Evolutionary conservation across 495 filamentous ascomycete species (phyloP), one percentile per base, ranked within the genome.

Genomic region (Neurospora sp.): DNA sequence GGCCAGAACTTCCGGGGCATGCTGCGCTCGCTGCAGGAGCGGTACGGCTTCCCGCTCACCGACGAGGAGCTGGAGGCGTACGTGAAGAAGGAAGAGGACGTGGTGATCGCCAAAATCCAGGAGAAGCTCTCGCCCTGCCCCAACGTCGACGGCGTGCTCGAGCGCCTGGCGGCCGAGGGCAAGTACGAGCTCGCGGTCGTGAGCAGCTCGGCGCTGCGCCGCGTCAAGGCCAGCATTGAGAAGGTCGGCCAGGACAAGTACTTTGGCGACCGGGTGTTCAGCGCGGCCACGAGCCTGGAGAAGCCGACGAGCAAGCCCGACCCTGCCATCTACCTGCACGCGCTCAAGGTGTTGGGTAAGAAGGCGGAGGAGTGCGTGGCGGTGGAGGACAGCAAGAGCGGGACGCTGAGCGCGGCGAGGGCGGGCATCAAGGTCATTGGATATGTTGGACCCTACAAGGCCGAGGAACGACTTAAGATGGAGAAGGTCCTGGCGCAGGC

Each of bases 1-100:
- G 94, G 94, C 77, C 92, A 95, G 81, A 97, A 97, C 87, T 98
- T 98, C 88, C 94, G 94, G 76, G 93, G 93, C 80, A 97, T 97
- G 94, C 82, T 86, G 79, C 69, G 71, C 71, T 89, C 88, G 73
- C 88, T 97, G 71, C 90, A 93, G 83, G 84, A 88, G 80, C 94
- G 93, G 82, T 92, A 90, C 86, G 83, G 85, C 76, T 94, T 97
- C 82, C 83, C 86, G 42, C 85, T 97, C 83, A 76, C 81, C 5
- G 79, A 85, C 31, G 90, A 87, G 4, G 92, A 97, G 79, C 82
- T 95, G 28, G 90, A 96, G 78, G 80, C 76, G 19, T 97, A 93
- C 81, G 94, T 97, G 69, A 87, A 83, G 76, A 86, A 85, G 74
- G 94, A 98, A 82, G 91, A 96, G 76, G 92, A 92, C 82, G 87